These are phyloP conservation scores for Saxophila tyrrhenica DNA, from an alignment of 495 filamentous ascomycete genomes.

Conservation along the genomic window DNA sequence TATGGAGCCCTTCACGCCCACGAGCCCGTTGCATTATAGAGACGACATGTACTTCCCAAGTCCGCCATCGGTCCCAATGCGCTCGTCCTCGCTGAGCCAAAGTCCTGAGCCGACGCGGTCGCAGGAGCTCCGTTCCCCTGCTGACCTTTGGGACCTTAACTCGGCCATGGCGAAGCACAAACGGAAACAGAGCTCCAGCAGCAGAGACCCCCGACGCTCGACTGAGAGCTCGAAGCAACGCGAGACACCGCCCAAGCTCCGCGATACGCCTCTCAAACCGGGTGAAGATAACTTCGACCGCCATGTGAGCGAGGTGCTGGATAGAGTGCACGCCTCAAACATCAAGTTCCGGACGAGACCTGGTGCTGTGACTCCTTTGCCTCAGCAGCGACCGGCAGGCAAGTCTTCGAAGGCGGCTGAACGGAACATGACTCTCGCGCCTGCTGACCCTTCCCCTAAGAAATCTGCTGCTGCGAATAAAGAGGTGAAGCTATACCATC, in stretches of 20 bases:
- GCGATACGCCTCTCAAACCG: constrained; percentile 2
- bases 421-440: constrained; percentile 15
- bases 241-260: not conserved
- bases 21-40: constrained; percentile 7
- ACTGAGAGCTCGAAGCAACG: not conserved
- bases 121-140: not conserved
- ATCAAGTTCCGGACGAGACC: constrained; percentile 60
- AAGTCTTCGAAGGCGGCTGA: not conserved
- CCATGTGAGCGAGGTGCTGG: constrained; percentile 74
- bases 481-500: constrained; percentile 84
- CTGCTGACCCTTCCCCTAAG: constrained; percentile 15
- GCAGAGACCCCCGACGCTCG: not conserved
- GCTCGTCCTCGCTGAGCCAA: not conserved
- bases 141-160: constrained; percentile 13
- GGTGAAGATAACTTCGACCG: constrained; percentile 63
- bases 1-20: not conserved
- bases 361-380: constrained; percentile 24
- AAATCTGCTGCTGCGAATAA: constrained; percentile 31
- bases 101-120: not conserved
- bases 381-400: not conserved
- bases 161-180: constrained; percentile 26
- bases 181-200: not conserved
- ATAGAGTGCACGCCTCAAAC: constrained; percentile 52
- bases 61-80: not conserved
- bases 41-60: constrained; percentile 6